These are phyloP conservation scores for Phaeosphaeriaceae sp. DNA, from an alignment of 2,329 filamentous ascomycete species.

Conservation along the genomic window DNA sequence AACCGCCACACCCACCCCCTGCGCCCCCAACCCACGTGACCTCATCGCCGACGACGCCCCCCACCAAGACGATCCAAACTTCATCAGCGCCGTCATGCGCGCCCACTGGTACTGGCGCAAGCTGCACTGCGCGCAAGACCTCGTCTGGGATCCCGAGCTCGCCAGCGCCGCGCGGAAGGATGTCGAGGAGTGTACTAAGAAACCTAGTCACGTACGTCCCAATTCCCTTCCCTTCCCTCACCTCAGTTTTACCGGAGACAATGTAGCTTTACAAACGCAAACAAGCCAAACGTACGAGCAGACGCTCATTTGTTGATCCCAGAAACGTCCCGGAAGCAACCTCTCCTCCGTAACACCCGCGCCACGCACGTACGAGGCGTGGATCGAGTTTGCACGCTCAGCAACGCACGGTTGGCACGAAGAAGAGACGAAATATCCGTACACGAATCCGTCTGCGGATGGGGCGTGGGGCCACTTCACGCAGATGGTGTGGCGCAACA, in stretches of 20 bases:
- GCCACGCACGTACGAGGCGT: slow-evolving; percentile 30
- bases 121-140: slow-evolving; percentile 45
- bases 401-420: slow-evolving; percentile 46
- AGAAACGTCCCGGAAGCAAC: slow-evolving; percentile 44
- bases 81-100: slow-evolving; percentile 41
- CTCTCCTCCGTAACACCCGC: slow-evolving; percentile 36
- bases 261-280: too few relatives aligned
- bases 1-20: slow-evolving; percentile 27
- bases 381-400: slow-evolving; percentile 38
- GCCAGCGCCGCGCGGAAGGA: slow-evolving; percentile 34
- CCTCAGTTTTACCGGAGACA: too few relatives aligned
- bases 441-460: slow-evolving; percentile 36
- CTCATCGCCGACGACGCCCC: slow-evolving; percentile 30
- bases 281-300: too few relatives aligned
- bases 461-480: slow-evolving; percentile 47
- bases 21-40: slow-evolving; percentile 19
- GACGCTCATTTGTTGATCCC: too few relatives aligned
- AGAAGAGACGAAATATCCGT: slow-evolving; percentile 45
- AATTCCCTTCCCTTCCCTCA: not conserved
- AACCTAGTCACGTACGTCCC: slow-evolving; percentile 37
- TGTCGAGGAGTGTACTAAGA: slow-evolving; percentile 31
- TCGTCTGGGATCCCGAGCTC: slow-evolving; percentile 38
- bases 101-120: slow-evolving; percentile 47
- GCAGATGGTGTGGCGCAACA: slow-evolving; percentile 49
- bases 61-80: slow-evolving; percentile 33